These are phyloP conservation scores for Annulohypoxylon nitens DNA, from an alignment of 495 filamentous ascomycete species.

Conservation along the genomic window DNA sequence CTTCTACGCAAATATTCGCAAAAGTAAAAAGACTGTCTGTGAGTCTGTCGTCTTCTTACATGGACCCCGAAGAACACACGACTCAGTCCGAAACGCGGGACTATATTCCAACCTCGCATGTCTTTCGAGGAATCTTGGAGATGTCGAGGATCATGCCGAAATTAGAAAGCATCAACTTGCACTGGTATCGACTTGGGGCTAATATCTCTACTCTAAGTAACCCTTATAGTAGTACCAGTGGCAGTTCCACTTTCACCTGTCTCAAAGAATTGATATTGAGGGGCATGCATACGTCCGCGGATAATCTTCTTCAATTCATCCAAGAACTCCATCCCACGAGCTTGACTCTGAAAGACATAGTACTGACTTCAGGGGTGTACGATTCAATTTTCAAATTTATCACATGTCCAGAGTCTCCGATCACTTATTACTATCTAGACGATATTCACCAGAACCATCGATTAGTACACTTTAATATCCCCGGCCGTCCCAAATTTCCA, in stretches of 20 bases:
- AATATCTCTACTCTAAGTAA: neutral
- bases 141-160: neutral
- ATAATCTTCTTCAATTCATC: neutral
- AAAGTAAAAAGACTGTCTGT: neutral
- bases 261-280: neutral
- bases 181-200: neutral
- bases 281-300: neutral
- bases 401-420: neutral
- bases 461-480: neutral
- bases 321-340: neutral
- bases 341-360: neutral
- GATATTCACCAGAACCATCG: neutral
- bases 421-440: neutral
- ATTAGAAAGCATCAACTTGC: neutral
- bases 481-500: neutral
- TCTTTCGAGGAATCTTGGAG: neutral
- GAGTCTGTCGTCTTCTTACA: neutral
- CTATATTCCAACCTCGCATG: neutral
- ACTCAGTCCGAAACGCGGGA: neutral
- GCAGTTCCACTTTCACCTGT: neutral
- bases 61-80: neutral
- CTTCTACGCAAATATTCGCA: neutral
- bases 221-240: neutral
- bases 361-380: neutral
- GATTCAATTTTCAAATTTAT: neutral